Evolutionary conservation across 352 stramenopile genomes (phyloP).

Genomic region (Phytophthora kernoviae): DNA sequence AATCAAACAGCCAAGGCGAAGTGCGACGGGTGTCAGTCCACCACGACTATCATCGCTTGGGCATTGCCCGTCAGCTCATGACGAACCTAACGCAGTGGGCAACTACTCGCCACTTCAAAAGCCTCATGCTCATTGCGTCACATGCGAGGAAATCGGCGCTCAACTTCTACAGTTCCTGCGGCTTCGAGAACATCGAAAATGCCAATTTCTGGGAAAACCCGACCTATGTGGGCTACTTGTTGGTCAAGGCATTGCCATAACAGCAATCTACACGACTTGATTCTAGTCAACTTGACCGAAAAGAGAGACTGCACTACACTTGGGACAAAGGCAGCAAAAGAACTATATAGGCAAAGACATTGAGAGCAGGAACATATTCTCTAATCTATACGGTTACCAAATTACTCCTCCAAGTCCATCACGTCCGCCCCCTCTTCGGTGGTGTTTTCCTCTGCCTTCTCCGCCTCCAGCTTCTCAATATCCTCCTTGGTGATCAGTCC

Average conservation of each 20-base stretch:
- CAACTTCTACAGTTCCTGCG: conserved; percentile 40
- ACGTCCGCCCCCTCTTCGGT: conserved; percentile 32
- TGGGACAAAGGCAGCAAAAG: conserved; percentile 5
- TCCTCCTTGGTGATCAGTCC: conserved; percentile 84
- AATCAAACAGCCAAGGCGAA: conserved; percentile 19
- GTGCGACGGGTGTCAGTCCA: conserved; percentile 39
- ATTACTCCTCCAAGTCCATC: conserved; percentile 71
- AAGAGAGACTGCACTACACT: background rate
- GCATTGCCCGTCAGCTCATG: conserved; percentile 34
- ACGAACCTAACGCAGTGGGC: conserved; percentile 28
- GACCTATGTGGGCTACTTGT: conserved; percentile 31
- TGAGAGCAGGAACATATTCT: conserved; percentile 1
- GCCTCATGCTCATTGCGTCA: conserved; percentile 19
- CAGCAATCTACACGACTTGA: background rate
- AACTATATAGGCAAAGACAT: conserved; percentile 35
- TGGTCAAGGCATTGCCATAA: conserved; percentile 32
- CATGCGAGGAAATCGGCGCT: conserved; percentile 18
- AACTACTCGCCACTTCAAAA: conserved; percentile 21
- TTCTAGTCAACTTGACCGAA: background rate
- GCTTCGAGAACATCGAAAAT: conserved; percentile 29
- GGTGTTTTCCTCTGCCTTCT: conserved; percentile 41
- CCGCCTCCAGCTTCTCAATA: conserved; percentile 79
- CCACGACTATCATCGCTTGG: conserved; percentile 23
- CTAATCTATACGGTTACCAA: conserved; percentile 36
- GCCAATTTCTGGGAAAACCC: conserved; percentile 37